Evolutionary conservation across 176 grass and related monocot genomes (phyloP).

Genomic region (Oryza nivara): DNA sequence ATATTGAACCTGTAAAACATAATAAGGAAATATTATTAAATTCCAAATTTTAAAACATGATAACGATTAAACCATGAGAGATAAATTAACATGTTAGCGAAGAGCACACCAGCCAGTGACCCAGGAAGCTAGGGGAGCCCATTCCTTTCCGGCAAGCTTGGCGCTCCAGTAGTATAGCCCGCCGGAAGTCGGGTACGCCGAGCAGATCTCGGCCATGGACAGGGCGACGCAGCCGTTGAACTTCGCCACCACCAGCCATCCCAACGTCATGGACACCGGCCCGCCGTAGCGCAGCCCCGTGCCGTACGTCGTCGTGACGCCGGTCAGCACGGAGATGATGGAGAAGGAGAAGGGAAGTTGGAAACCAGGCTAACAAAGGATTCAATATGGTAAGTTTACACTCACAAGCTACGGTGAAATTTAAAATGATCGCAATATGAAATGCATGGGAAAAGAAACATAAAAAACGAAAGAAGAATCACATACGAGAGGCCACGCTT

Average conservation of each 20-base stretch:
- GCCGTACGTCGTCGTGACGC: constrained; percentile 64
- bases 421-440: too few relatives aligned
- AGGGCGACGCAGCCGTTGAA: constrained; percentile 63
- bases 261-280: constrained; percentile 59
- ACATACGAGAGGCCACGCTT: too few relatives aligned
- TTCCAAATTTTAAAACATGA: too few relatives aligned
- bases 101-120: constrained; percentile 66
- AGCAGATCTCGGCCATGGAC: constrained; percentile 95
- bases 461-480: too few relatives aligned
- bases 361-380: not conserved
- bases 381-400: too few relatives aligned
- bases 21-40: not conserved
- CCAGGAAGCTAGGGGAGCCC: constrained; percentile 78
- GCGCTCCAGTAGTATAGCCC: constrained; percentile 98
- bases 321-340: constrained; percentile 64
- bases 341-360: constrained; percentile 60
- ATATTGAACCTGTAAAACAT: constrained; percentile 52
- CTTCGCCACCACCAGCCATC: constrained; percentile 49
- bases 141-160: constrained; percentile 65
- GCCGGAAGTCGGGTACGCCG: constrained; percentile 71
- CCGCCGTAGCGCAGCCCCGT: constrained; percentile 76
- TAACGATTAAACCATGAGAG: too few relatives aligned
- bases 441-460: too few relatives aligned
- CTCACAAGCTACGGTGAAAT: too few relatives aligned
- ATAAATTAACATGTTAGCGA: too few relatives aligned